Evolutionary conservation across 495 filamentous ascomycete species (phyloP), one percentile per base, ranked within the genome.

Genomic region (Penicillium egyptiacum): DNA sequence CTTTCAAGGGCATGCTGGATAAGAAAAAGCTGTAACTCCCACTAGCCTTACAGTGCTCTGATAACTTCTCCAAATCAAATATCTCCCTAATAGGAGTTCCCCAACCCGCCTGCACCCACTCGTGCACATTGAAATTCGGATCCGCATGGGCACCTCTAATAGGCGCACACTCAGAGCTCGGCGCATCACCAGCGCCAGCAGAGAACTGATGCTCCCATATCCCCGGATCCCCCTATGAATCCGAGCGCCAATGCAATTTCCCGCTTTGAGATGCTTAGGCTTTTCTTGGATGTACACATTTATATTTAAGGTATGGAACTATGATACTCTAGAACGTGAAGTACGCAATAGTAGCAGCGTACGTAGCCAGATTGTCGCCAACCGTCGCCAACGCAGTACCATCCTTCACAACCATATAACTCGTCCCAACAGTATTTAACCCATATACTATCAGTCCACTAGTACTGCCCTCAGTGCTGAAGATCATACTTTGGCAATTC

Each of bases 401-500:
- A 64, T 86, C 74, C 31, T 70, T 53, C 25, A 70, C 68, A 57
- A 83, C 68, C 79, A 79, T 78, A 46, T 70, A 68, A 7, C 59
- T 71, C 4, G 67, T 68, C 1, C 79, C 79, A n/a, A 82, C 69
- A 4, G 81, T 83, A 58, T 75, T 82, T 44, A 82, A 63, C 14
- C 75, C 72, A 53, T 82, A 83, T 0, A 82, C 65, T 26, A 61
- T 67, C 41, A 83, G 42, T 17, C 35, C 53, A 43, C 31, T 64
- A 9, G 60, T 70, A 12, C 50, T 62, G 8, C 73, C 74, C 58
- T 82, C 81, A 14, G 88, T 65, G 46, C 79, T 79, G 65, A 88
- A 79, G 17, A 88, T 88, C 9, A 78, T 65, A 40, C 70, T 77
- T 73, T 90, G 88, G 69, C 88, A 91, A 12, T 64, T 65, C 30